phyloP scores from a whole-genome alignment of 768 basidiomycete genomes.

The Hemileccinum rubropunctum region DNA sequence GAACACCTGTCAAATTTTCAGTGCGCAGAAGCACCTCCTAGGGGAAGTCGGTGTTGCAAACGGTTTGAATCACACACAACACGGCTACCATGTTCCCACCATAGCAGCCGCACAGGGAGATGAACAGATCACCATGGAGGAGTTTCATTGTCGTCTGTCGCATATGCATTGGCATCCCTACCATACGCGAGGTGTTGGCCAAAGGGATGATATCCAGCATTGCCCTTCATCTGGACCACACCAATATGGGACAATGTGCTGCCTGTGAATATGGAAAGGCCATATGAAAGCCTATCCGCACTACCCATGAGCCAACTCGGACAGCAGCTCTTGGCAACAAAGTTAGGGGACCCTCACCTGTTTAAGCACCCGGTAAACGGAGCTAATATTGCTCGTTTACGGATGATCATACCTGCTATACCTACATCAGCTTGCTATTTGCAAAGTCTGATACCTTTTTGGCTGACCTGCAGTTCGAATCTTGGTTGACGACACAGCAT shows the following conservation, averaged over 20 bases:
- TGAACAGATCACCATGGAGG: constrained; percentile 18
- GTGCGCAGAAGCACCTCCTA: too few species aligned
- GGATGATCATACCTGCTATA: constrained; percentile 9
- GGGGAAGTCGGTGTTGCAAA: too few species aligned
- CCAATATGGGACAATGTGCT: constrained; percentile 33
- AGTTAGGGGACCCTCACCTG: neutral
- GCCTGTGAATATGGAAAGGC: too few species aligned
- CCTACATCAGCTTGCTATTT: neutral
- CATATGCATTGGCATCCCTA: constrained; percentile 32
- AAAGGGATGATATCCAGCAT: constrained; percentile 32
- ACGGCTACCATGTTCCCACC: neutral
- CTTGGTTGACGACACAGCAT: neutral
- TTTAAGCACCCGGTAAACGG: neutral
- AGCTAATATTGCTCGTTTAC: constrained; percentile 12
- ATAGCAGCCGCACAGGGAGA: too few species aligned
- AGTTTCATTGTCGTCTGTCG: constrained; percentile 34
- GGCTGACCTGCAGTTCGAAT: neutral
- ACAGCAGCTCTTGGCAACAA: constrained; percentile 4
- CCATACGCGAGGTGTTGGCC: constrained; percentile 22
- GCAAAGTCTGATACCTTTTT: constrained; percentile 12
- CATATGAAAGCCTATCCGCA: constrained; percentile 31
- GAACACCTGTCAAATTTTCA: too few species aligned
- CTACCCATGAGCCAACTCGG: constrained; percentile 14
- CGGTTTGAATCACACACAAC: too few species aligned
- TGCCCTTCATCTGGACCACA: constrained; percentile 16